Conservation (phyloP, 768 basidiomycete genomes). For the Phlegmacium glaucopus region DNA sequence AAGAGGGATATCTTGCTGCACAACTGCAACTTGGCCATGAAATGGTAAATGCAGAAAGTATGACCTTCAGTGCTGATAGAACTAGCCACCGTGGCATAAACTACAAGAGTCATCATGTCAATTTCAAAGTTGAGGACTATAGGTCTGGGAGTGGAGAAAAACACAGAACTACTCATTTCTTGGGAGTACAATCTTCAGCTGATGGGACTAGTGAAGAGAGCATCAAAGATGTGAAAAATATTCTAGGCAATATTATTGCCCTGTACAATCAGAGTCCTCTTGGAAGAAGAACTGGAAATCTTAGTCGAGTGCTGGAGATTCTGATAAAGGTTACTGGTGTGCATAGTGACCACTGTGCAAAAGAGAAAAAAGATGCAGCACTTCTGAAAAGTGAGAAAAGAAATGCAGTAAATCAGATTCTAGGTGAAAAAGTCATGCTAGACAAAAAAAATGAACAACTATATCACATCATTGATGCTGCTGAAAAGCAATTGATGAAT, state of each 20-base stretch:
- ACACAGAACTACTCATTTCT: slow-evolving; percentile 9
- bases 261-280: slow-evolving; percentile 20
- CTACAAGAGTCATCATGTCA: slow-evolving; percentile 15
- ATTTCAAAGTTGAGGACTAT: slow-evolving; percentile 17
- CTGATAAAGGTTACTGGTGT: slow-evolving; percentile 17
- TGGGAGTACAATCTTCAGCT: slow-evolving; percentile 16
- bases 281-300: slow-evolving; percentile 12
- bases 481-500: no score
- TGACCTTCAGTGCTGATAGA: slow-evolving; percentile 18
- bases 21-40: slow-evolving; percentile 15
- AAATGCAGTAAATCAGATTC: no score
- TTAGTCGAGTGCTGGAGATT: slow-evolving; percentile 12
- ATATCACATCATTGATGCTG: no score
- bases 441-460: no score
- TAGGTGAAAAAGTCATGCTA: no score
- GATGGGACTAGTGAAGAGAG: slow-evolving; percentile 20
- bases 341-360: no score
- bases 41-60: slow-evolving; percentile 11
- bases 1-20: slow-evolving; percentile 12
- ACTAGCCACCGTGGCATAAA: slow-evolving; percentile 18
- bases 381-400: no score
- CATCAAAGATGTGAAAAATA: slow-evolving; percentile 16
- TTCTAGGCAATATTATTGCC: slow-evolving; percentile 10
- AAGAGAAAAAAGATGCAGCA: no score
- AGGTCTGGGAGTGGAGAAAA: neutral